Conservation (phyloP, 352 stramenopile species). For the Globisporangium echinulatum region DNA sequence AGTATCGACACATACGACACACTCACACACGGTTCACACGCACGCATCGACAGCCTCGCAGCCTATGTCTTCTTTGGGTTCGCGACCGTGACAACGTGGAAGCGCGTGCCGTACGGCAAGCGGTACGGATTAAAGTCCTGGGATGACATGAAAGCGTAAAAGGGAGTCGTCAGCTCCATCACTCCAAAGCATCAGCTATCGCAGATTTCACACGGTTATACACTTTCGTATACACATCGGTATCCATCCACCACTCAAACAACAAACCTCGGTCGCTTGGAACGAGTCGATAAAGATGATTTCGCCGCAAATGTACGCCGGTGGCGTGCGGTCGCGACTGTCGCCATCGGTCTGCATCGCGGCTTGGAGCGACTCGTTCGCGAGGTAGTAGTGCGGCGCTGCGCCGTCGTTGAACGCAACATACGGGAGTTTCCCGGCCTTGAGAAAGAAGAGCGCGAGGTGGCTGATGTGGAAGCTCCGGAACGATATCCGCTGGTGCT, state of each 20-base stretch:
- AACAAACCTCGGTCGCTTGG: conserved; percentile 61
- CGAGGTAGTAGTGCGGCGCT: conserved; percentile 71
- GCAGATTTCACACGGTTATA: background rate
- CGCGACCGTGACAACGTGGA: conserved; percentile 72
- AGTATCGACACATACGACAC: too few relatives aligned
- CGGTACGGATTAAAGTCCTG: conserved; percentile 84
- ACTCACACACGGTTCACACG: too few relatives aligned
- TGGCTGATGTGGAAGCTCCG: conserved; percentile 79
- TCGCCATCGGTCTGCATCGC: conserved; percentile 33
- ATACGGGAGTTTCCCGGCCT: conserved; percentile 68
- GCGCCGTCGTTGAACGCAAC: conserved; percentile 74
- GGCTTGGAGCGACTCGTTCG: conserved; percentile 73
- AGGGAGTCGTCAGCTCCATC: background rate
- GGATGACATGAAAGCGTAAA: too few relatives aligned
- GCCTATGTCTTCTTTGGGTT: conserved; percentile 61
- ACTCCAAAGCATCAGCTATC: background rate
- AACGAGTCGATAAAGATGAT: conserved; percentile 86
- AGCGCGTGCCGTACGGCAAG: conserved; percentile 64
- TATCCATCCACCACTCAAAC: background rate
- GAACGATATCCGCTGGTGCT: conserved; percentile 74
- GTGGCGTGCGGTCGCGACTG: conserved; percentile 46
- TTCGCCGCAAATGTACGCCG: conserved; percentile 73
- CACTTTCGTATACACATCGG: background rate
- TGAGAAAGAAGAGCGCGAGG: conserved; percentile 72
- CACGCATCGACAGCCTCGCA: too few relatives aligned